phyloP scores from a whole-genome alignment of 768 basidiomycete genomes.

The Xerocomellus chrysenteron region DNA sequence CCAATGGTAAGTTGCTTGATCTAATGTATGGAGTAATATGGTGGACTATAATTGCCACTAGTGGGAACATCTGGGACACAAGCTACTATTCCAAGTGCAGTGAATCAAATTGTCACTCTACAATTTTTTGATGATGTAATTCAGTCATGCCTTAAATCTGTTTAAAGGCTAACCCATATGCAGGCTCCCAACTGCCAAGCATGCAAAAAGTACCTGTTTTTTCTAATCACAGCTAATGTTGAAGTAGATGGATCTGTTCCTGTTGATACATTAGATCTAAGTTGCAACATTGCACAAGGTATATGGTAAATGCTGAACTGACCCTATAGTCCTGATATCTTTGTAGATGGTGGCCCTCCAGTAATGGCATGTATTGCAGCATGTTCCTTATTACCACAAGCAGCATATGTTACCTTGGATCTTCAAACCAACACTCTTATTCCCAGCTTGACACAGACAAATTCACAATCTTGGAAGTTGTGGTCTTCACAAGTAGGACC shows the following conservation, averaged over 20 bases:
- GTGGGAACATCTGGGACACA: too few relatives aligned
- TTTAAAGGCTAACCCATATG: background rate
- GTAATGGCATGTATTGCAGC: constrained; percentile 5
- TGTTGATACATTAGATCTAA: background rate
- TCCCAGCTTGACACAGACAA: background rate
- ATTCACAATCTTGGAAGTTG: constrained; percentile 2
- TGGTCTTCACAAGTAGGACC: background rate
- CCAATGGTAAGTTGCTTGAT: background rate
- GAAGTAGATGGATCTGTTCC: background rate
- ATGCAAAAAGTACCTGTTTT: background rate
- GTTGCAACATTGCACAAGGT: background rate
- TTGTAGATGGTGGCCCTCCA: background rate
- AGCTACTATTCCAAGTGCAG: background rate
- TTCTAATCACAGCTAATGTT: constrained; percentile 12
- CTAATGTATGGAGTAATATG: too few relatives aligned
- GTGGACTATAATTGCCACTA: background rate
- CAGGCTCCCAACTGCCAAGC: background rate
- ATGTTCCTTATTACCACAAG: constrained; percentile 4
- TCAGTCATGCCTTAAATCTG: background rate
- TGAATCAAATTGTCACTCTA: background rate
- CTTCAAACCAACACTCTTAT: background rate
- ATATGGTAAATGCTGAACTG: background rate
- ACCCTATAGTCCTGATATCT: background rate
- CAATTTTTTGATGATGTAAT: background rate
- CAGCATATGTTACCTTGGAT: background rate